Evolutionary conservation across 805 yeast genomes (phyloP), one percentile per base, ranked within the genome.

Genomic region (Wickerhamomyces alni): DNA sequence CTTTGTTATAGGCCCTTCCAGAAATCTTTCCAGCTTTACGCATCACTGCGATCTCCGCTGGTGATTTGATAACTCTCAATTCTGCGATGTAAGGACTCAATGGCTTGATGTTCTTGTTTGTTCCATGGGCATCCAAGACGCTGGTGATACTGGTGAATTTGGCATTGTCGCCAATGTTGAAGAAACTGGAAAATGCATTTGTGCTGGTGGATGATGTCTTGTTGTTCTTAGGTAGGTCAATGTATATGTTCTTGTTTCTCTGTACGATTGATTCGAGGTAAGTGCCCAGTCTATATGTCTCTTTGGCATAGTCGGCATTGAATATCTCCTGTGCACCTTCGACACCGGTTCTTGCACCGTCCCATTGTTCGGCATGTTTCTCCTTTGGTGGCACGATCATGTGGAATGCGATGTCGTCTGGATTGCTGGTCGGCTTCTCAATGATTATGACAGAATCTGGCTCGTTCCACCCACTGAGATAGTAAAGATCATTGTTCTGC

Each of bases 401-500:
- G 50, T 86, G 91, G 47, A 85, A 75, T 8, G 72, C 58, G 27
- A 76, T 67, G 37, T 77, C 75, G 19, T 72, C 75, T n/a, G 72
- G 63, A 42, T 70, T 62, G 39, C 69, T 67, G 27, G 66, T 62
- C 31, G 78, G 74, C 49, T 79, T 81, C 49, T 84, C 94, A 33
- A 87, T 60, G 9, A 82, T 58, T 45, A 77, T 74, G 45, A 81
- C 74, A 0, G 94, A 77, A 47, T 85, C 82, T 3, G 97, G 96
- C 55, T 89, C 97, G 44, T 85, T 73, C 87, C 94, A 88, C 3
- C 98, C 98, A 2, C 95, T 82, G 43, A 91, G 61, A 58, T 91
- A 91, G 61, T 66, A 89, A 17, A 93, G 67, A 57, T 93, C 88
- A 39, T 85, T 91, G 56, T 89, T 83, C 63, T 93, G 99, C 55